These are phyloP conservation scores for Nemania sp. DNA, from an alignment of 2,329 filamentous ascomycete species.

Conservation along the genomic window DNA sequence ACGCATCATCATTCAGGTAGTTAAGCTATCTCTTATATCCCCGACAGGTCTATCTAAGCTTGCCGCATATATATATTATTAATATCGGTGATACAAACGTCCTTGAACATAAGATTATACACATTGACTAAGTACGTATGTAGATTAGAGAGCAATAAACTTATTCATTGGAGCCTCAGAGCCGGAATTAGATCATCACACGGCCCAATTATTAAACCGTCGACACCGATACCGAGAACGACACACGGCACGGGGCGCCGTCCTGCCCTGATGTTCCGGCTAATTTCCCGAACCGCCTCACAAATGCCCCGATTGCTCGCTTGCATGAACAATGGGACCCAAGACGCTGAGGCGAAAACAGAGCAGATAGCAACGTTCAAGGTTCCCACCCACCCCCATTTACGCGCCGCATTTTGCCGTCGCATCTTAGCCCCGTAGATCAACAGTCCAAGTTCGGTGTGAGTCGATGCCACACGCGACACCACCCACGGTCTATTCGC, in stretches of 20 bases:
- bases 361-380: neutral
- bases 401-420: conserved; percentile 32
- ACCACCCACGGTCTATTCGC: neutral
- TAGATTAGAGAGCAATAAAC: neutral
- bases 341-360: neutral
- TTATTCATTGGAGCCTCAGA: neutral
- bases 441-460: neutral
- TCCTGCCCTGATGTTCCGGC: conserved; percentile 21
- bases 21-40: neutral
- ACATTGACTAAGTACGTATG: neutral
- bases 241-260: conserved; percentile 11
- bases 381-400: neutral
- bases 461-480: neutral
- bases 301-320: neutral
- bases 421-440: conserved; percentile 16
- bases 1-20: neutral
- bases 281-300: conserved; percentile 24
- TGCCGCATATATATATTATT: neutral
- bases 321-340: conserved; percentile 18
- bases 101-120: neutral
- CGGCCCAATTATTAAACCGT: neutral
- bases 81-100: conserved; percentile 1
- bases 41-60: neutral
- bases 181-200: neutral
- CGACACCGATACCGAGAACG: conserved; percentile 6